phyloP scores from a whole-genome alignment of 805 yeast genomes.

The Wickerhamia fluorescens region DNA sequence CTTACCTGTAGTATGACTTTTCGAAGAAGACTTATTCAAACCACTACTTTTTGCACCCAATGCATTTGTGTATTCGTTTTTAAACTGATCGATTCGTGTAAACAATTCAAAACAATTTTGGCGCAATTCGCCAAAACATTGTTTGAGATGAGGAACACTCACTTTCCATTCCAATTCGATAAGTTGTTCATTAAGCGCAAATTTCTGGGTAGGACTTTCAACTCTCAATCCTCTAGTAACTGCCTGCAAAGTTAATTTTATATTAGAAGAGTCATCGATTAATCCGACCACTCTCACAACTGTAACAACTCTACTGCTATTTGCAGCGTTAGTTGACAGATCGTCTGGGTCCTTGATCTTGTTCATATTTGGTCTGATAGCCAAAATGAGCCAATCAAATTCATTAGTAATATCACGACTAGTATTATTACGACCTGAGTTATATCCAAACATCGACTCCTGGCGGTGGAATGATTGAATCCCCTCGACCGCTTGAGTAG shows the following conservation, averaged over 20 bases:
- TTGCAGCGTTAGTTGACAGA: slow-evolving; percentile 4
- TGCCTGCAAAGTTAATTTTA: slow-evolving; percentile 45
- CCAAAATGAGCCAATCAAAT: slow-evolving; percentile 32
- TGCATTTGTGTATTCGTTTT: slow-evolving; percentile 31
- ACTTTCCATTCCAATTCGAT: slow-evolving; percentile 20
- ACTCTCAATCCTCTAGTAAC: slow-evolving; percentile 30
- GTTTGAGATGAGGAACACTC: slow-evolving; percentile 11
- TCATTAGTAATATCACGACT: slow-evolving; percentile 11
- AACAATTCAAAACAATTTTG: slow-evolving; percentile 17
- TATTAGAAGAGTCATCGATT: slow-evolving; percentile 34
- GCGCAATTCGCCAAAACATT: slow-evolving; percentile 14
- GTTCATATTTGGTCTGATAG: slow-evolving; percentile 25
- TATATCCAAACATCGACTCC: slow-evolving; percentile 3
- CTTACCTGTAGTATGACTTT: too few relatives aligned
- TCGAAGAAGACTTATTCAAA: slow-evolving; percentile 1
- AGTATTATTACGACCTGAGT: too few relatives aligned
- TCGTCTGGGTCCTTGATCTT: slow-evolving; percentile 20
- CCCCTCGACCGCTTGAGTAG: slow-evolving; percentile 26
- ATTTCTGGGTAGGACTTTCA: slow-evolving; percentile 2
- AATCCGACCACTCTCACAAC: slow-evolving; percentile 43
- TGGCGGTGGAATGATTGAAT: slow-evolving; percentile 14
- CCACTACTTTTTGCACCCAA: slow-evolving; percentile 10
- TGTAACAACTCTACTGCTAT: slow-evolving; percentile 25
- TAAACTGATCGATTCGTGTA: slow-evolving; percentile 32
- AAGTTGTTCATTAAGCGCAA: slow-evolving; percentile 20